Percentiles rank a stretch among this genome's conserved stretches.
These are phyloP conservation scores for Sarocladiaceae sp. DNA, from an alignment of 2,329 filamentous ascomycete genomes.

Conservation along the genomic window DNA sequence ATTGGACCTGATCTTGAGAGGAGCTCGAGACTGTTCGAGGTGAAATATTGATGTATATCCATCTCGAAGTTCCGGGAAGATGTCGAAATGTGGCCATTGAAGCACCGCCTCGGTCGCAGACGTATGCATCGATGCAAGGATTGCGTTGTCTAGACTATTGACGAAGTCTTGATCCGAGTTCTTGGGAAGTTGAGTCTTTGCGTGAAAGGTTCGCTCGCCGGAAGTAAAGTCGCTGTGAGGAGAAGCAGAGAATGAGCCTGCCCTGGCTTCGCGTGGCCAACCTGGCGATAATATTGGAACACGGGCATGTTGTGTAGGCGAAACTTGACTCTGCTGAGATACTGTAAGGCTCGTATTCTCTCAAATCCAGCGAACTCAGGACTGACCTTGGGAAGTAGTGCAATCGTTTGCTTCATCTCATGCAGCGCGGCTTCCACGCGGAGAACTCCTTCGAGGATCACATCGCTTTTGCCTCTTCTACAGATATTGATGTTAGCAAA, in stretches of 20 bases:
- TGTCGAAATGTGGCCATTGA: slow-evolving; percentile 45
- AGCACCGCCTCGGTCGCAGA: slow-evolving; percentile 48
- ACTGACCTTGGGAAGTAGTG: slow-evolving; percentile 21
- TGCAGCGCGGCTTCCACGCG: slow-evolving; percentile 42
- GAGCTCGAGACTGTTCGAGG: slow-evolving; percentile 37
- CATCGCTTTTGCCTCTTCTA: slow-evolving; percentile 45
- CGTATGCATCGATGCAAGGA: slow-evolving; percentile 45
- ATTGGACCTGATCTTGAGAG: slow-evolving; percentile 27
- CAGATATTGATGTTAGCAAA: no score
- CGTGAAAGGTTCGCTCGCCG: slow-evolving; percentile 17
- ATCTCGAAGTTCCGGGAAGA: slow-evolving; percentile 36
- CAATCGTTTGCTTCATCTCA: slow-evolving; percentile 36
- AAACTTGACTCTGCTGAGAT: not conserved
- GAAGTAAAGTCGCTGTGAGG: slow-evolving; percentile 2
- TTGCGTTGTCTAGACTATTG: slow-evolving; percentile 38
- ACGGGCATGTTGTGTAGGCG: not conserved
- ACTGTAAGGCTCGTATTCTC: slow-evolving; percentile 2
- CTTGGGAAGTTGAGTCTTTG: slow-evolving; percentile 18
- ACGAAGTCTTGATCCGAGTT: not conserved
- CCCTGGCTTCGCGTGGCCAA: not conserved
- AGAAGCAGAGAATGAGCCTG: slow-evolving; percentile 3
- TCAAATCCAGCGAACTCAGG: not conserved
- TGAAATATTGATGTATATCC: slow-evolving; percentile 42
- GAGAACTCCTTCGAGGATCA: slow-evolving; percentile 46
- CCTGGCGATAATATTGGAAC: not conserved